Base-by-base conservation (phyloP, 345 rosid species). In the thale cress (Arabidopsis thaliana) region DNA sequence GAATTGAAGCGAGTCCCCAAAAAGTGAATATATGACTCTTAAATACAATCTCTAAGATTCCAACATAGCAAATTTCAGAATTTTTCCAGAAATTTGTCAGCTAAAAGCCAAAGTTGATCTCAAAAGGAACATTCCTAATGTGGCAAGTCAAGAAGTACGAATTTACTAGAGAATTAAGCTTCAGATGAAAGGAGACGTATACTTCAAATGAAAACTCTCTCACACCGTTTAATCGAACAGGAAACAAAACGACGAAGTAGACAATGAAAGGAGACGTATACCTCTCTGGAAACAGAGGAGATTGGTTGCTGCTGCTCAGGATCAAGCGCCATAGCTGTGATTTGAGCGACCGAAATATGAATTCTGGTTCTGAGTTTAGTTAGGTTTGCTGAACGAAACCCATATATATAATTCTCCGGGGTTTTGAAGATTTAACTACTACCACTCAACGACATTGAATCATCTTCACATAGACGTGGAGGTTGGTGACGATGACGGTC, bases 261-360 rank as follows among this genome's bases (percentile, higher is more conserved):
- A 16, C 20, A 16, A 16, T 16, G 20, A 12, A 41, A 41, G 10
- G 50, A 7, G n/a, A 14, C 50, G 1, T 45, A 83, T 73, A 63
- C 81, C 79, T 75, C 74, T 59, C 5, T 34, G 1, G 13, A 41
- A 34, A 56, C 56, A 59, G 89, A 85, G 50, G 88, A 75, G 22
- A 71, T 68, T 7, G 76, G 55, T 58, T 65, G 71, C 14, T 65
- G 71, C 14, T 79, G 86, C 77, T 87, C 85, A 14, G 84, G 82
- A 82, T 87, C 93, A 46, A 85, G 76, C 59, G 84, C 83, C 93
- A 91, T 88, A 56, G 72, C 67, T 65, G 44, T 4, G 65, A 7
- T 22, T 45, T 38, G 56, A 34, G 51, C 30, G 44, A 60, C 72
- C 14, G 24, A 12, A 8, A 0, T 1, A 5, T 0, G 36, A 42